Conservation (phyloP, 2,329 filamentous ascomycete genomes). For the Fonsecaea pedrosoi region DNA sequence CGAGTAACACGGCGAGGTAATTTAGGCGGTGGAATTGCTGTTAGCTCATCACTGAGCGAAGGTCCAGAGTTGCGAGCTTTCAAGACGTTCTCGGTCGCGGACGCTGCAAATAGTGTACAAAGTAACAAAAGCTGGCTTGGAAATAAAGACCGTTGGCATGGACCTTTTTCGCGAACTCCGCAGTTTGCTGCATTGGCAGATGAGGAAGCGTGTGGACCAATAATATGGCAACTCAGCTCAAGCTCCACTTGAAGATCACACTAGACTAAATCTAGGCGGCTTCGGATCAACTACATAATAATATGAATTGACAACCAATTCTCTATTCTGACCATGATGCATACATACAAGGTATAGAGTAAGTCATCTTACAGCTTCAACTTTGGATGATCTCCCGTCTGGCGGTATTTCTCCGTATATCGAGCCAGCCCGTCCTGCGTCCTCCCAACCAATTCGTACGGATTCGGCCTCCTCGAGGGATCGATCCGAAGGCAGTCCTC, state of each 20-base stretch:
- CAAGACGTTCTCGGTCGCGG: neutral
- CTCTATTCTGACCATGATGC: neutral
- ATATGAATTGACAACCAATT: neutral
- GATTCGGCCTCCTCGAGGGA: conserved; percentile 23
- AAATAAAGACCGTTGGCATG: conserved; percentile 3
- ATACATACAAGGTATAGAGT: neutral
- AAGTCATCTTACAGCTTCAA: neutral
- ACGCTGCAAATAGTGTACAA: too few relatives aligned
- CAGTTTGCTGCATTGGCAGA: neutral
- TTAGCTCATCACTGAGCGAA: conserved; percentile 33
- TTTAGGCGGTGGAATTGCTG: neutral
- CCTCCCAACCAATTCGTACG: conserved; percentile 5
- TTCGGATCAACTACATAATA: neutral
- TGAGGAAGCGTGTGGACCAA: neutral
- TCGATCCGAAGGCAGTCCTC: conserved; percentile 26
- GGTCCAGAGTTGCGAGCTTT: neutral
- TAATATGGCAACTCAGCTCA: neutral
- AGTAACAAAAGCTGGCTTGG: neutral
- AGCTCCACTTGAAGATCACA: neutral
- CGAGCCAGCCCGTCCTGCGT: conserved; percentile 18
- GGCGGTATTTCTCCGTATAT: conserved; percentile 11
- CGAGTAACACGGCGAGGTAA: neutral
- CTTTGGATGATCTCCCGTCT: conserved; percentile 13
- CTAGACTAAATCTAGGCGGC: neutral
- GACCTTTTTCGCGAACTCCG: conserved; percentile 4